Evolutionary conservation across 176 grass and related monocot genomes (phyloP), one percentile per base, ranked within the genome.

Genomic region (Tuctoria greenei): DNA sequence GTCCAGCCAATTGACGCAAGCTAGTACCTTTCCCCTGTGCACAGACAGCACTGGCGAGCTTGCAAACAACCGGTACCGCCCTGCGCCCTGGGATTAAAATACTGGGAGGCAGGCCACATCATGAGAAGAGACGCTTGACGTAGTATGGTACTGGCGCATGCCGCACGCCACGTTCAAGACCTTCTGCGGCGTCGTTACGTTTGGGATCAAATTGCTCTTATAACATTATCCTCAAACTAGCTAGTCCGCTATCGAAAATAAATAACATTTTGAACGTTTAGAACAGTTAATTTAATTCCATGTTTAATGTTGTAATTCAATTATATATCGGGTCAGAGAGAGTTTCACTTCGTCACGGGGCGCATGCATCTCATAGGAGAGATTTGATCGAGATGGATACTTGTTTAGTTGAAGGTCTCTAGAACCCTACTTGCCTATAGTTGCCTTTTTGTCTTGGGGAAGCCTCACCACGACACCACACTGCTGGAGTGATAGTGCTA

Each of bases 371-470:
- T 68, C n/a, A 16, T 6, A 7, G 47, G 71, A 49, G 66, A 54
- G 69, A n/a, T n/a, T n/a, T n/a, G n/a, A n/a, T n/a, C n/a, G n/a
- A n/a, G n/a, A 80, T 31, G 31, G 31, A 31, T 31, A 31, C 31
- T 58, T 44, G 74, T 79, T 83, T 83, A 61, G 54, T 27, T 60
- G 80, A 83, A 61, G 62, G 56, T 83, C 69, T 69, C 86, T 74
- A 45, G 69, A 88, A 88, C 75, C 62, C 80, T 83, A 69, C 68
- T 45, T 36, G 0, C 74, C 80, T 82, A 74, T 83, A 69, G 61
- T 45, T 36, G 0, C 74, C 80, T 82, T 83, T 88, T 79, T 83
- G 80, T 87, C 80, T 61, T 75, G 64, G 37, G 80, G 69, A 75
- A 81, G 64, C 56, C 77, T 74, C 70, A 51, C 23, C 54, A 41